Evolutionary conservation across 2,329 filamentous ascomycete genomes (phyloP), one percentile per base, ranked within the genome.

Genomic region (Stagonosporopsis chrysanthemi): DNA sequence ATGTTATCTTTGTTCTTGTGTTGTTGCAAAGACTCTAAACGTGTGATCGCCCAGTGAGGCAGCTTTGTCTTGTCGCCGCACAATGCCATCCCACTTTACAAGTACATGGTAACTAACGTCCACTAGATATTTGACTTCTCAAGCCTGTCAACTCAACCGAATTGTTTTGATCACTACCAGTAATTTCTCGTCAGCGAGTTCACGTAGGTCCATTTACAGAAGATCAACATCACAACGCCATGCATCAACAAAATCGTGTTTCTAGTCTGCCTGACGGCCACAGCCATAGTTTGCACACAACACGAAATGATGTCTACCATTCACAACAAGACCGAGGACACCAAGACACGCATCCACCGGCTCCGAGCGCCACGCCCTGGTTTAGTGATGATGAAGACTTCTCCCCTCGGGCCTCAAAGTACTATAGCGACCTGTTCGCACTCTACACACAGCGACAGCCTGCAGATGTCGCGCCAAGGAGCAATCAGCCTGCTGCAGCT

Each of bases 401-500:
- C 9, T 56, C 48, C n/a, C 54, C 48, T n/a, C 39, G 42, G 15
- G 23, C 43, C 2, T 48, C 54, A 7, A 31, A 8, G 22, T 52
- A 24, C 19, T 52, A 38, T 9, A 48, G 11, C n/a, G 40, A 52
- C 9, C 38, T 51, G 6, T 46, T 44, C 17, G 19, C 24, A 3
- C 19, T 42, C 11, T 46, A 55, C 9, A 22, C 43, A 42, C 11
- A 39, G 15, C 35, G 26, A 15, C 15, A 29, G 8, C 14, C 23
- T 29, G 19, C 4, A n/a, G 15, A 28, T 22, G 8, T 3, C 2
- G 17, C 28, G 22, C 9, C 28, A 42, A 6, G 23, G 11, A 15
- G 12, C 29, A 15, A 15, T 8, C 7, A 17, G 14, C 12, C 15
- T 3, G 22, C 24, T 19, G n/a, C 15, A 23, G 1, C 29, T 2